Percentiles rank a stretch among this genome's conserved stretches.
Conservation (phyloP, 208 protist species). For the Leishmania amazonensis region DNA sequence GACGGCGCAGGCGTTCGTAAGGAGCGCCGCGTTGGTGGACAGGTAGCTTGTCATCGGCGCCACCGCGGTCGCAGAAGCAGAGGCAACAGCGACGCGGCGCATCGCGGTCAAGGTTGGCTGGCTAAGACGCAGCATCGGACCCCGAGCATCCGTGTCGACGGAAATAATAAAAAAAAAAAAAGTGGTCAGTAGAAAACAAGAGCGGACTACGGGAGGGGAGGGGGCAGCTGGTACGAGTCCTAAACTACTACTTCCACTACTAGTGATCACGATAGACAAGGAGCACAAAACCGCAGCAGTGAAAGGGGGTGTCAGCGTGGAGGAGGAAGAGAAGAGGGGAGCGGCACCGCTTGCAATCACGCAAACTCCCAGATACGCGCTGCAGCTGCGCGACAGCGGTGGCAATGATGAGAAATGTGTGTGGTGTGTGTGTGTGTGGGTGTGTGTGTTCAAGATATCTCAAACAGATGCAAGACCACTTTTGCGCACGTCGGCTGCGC, state of each 20-base stretch:
- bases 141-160: background rate
- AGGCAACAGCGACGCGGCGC: background rate
- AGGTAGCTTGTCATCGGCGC: background rate
- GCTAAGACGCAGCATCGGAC: background rate
- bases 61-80: background rate
- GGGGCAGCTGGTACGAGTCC: background rate
- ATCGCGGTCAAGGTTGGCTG: background rate
- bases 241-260: background rate
- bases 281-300: slow-evolving; percentile 10
- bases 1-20: slow-evolving; percentile 30
- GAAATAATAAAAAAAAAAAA: background rate
- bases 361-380: background rate
- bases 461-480: background rate
- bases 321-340: background rate
- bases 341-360: background rate
- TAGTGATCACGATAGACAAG: slow-evolving; percentile 9
- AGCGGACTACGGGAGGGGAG: background rate
- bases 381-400: background rate
- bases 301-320: background rate
- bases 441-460: background rate
- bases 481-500: background rate
- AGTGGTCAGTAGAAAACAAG: background rate
- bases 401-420: background rate
- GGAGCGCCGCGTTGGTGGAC: background rate
- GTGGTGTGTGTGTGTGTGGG: background rate